Evolutionary conservation across 345 rosid species (phyloP).

Genomic region (Brassica rapa): DNA sequence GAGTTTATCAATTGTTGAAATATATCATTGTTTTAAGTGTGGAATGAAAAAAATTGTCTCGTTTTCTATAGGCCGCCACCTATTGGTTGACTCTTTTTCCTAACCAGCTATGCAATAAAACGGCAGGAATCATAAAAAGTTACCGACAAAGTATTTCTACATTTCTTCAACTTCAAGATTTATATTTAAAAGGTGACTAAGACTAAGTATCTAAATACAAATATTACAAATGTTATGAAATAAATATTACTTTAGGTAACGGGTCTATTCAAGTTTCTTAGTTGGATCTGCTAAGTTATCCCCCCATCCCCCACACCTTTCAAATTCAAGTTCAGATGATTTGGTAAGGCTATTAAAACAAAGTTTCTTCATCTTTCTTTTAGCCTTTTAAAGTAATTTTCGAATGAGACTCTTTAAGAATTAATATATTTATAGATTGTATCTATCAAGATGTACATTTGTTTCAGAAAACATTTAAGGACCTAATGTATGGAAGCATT

Average conservation of each 20-base stretch:
- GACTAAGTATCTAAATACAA: conserved; percentile 15
- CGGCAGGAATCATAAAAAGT: conserved; percentile 17
- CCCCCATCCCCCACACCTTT: conserved; percentile 29
- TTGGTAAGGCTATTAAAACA: conserved; percentile 22
- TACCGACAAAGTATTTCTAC: conserved; percentile 17
- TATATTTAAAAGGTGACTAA: neutral
- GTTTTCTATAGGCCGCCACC: conserved; percentile 10
- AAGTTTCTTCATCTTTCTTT: conserved; percentile 13
- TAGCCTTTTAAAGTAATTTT: conserved; percentile 15
- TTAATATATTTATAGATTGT: neutral
- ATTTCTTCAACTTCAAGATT: conserved; percentile 17
- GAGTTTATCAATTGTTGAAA: conserved; percentile 2
- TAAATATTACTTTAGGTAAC: conserved; percentile 23
- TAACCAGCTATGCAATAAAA: conserved; percentile 12
- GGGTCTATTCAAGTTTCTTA: conserved; percentile 34
- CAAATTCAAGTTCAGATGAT: conserved; percentile 27
- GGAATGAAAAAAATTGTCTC: conserved; percentile 2
- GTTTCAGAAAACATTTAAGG: neutral
- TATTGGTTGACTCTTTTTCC: neutral
- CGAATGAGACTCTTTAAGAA: conserved; percentile 5
- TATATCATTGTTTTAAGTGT: conserved; percentile 29
- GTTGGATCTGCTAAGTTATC: conserved; percentile 13
- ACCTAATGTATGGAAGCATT: neutral
- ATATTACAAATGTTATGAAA: conserved; percentile 5
- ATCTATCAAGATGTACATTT: neutral